Evolutionary conservation across 768 basidiomycete genomes (phyloP), one percentile per base, ranked within the genome.

Genomic region (Suillus alpinus): DNA sequence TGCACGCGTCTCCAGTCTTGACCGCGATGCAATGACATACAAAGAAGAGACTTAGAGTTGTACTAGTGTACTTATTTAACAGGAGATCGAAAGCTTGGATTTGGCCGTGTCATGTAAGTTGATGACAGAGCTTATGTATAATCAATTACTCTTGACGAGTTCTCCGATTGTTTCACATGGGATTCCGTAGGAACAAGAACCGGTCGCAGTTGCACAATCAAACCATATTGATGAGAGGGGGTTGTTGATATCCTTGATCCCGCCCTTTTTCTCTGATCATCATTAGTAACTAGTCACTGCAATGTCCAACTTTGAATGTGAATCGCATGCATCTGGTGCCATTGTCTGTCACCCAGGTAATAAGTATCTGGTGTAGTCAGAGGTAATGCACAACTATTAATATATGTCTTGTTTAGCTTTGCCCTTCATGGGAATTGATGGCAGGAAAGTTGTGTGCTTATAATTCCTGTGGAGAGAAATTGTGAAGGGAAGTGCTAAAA

Each of bases 1-100:
- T 65, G 76, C 77, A 2, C 76, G 84, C 3, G 74, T 85, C 13
- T 79, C 80, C 79, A 81, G 76, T 63, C 43, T 64, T 10, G 76
- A 83, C 56, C 70, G 82, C 60, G 73, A 77, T 7, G 69, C 69
- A 14, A 78, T 80, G 80, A 65, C 69, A 43, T 78, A 74, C 39
- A 64, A 52, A 31, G 62, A 63, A 37, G 53, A 55, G 53, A 55
- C 23, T 16, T 6, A 4, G 12, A 9, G 16, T 55, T 18, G 36
- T 9, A 23, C 31, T 18, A 47, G 6, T 16, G 41, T 43, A 40
- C 14, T 16, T 16, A 4, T 16, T 6, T 6, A 16, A 40, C 34
- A 36, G 39, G 1, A 37, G 39, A 16, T 40, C 12, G 39, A 6
- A 16, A 40, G 14, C 14, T 16, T 40, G 39, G 14, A 16, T 16